Evolutionary conservation across 352 stramenopile genomes (phyloP).

Genomic region (Paralagenidium karlingii): DNA sequence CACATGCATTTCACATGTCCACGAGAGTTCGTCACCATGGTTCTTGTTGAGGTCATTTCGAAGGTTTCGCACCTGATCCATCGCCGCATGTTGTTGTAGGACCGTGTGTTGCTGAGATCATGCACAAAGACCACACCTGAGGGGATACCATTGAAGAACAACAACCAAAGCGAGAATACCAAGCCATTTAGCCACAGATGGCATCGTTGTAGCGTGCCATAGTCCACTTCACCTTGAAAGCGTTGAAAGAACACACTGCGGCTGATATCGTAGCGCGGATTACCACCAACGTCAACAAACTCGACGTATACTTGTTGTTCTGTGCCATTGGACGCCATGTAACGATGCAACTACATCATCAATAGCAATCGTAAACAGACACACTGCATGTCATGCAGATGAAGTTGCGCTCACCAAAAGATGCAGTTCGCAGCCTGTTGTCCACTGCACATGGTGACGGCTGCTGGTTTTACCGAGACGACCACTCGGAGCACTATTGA

Average conservation of each 20-base stretch:
- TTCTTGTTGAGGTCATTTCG: too few relatives aligned
- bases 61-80: conserved; percentile 20
- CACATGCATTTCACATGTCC: too few relatives aligned
- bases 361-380: not conserved
- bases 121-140: conserved; percentile 65
- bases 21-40: too few relatives aligned
- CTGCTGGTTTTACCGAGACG: not conserved
- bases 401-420: conserved; percentile 32
- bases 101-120: conserved; percentile 65
- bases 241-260: conserved; percentile 71
- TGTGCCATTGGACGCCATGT: conserved; percentile 14
- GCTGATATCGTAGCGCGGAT: conserved; percentile 73
- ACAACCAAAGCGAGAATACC: too few relatives aligned
- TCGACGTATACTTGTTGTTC: conserved; percentile 58
- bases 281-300: conserved; percentile 74
- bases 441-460: conserved; percentile 33
- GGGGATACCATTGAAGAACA: too few relatives aligned
- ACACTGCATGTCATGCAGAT: not conserved
- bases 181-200: not conserved
- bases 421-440: conserved; percentile 70
- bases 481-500: too few relatives aligned
- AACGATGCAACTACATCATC: conserved; percentile 9
- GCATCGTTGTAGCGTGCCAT: not conserved
- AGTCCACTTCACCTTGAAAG: conserved; percentile 25
- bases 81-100: conserved; percentile 49